A percentile compares a stretch with the other conserved stretches of the same genome.
These are phyloP conservation scores for Trichoderma lentiforme DNA, from an alignment of 2,329 filamentous ascomycete genomes.

Conservation along the genomic window DNA sequence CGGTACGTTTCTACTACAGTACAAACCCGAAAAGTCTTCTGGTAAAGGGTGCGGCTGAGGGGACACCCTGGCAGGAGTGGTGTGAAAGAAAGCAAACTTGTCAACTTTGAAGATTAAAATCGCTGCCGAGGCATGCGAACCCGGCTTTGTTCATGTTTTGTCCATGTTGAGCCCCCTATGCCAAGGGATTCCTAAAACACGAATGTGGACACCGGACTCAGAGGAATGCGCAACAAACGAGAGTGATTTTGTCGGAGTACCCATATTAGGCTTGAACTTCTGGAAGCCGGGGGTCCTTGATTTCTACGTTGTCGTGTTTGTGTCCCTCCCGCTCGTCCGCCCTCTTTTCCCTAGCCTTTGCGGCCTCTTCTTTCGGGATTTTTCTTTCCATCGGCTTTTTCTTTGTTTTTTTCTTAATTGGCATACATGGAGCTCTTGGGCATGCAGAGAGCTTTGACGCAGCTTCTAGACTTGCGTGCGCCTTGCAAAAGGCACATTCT, in stretches of 20 bases:
- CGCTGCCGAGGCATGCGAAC: conserved; percentile 7
- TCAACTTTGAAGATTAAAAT: neutral
- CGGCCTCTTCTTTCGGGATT: neutral
- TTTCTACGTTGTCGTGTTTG: neutral
- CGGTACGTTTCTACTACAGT: neutral
- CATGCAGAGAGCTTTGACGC: neutral
- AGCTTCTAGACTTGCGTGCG: conserved; percentile 10
- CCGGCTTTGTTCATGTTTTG: neutral
- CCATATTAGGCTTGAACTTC: neutral
- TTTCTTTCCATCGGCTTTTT: neutral
- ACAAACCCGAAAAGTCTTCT: neutral
- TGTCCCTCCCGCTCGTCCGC: neutral
- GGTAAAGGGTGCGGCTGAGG: neutral
- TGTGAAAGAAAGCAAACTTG: neutral
- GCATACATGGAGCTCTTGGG: neutral
- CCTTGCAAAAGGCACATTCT: conserved; percentile 2
- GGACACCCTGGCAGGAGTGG: neutral
- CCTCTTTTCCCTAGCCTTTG: neutral
- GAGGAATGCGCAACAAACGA: neutral
- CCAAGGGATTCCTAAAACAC: conserved; percentile 4
- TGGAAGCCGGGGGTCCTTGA: neutral
- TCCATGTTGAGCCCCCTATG: neutral
- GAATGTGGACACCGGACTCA: neutral
- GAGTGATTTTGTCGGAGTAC: neutral
- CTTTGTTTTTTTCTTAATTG: neutral